Evolutionary conservation across 805 yeast species (phyloP), one percentile per base, ranked within the genome.

Genomic region (Candida nemodendra): DNA sequence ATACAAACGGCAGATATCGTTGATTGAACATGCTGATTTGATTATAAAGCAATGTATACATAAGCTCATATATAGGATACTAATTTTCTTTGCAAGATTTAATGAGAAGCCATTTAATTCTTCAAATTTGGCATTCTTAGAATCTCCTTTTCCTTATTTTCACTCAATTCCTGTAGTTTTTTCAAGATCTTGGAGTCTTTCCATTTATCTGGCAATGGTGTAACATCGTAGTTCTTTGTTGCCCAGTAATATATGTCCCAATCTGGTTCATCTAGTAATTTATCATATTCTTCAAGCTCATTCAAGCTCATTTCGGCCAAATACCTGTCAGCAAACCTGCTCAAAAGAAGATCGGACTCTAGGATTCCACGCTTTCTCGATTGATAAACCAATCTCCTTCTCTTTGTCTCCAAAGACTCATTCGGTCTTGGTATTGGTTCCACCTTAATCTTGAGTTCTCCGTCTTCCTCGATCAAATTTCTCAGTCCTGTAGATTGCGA

Each of bases 191-290:
- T 66, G 9, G 85, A 77, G 41, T 82, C 57, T 57, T 79, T 71
- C 96, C 96, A 93, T 56, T 76, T 76, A 27, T 84, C 88, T 12
- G 98, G 97, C 47, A 91, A 70, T 11, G 95, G 95, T 32, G 90
- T 85, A 14, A 85, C 79, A 24, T 77, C 79, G 53, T 66, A 85
- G 60, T 90, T 87, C 48, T 76, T 78, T 2, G 97, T 88, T 18
- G 95, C 95, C 99, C 99, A 91, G 67, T 93, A 93, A 63, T 87
- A 93, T 44, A 93, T 90, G 62, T 93, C 99, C 99, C 99, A 93
- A 63, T 93, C 99, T n/a, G 91, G 78, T 63, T 91, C 95, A 61
- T 93, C 95, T 57, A 93, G 71, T 41, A 93, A 64, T 40, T 71
- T 59, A 56, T 91, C 97, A 61, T 87, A 93, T 61, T 93, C 98